Percentiles rank a stretch among this genome's conserved stretches.
phyloP scores from a whole-genome alignment of 106 monocot genomes.

The Triglochin maritima region DNA sequence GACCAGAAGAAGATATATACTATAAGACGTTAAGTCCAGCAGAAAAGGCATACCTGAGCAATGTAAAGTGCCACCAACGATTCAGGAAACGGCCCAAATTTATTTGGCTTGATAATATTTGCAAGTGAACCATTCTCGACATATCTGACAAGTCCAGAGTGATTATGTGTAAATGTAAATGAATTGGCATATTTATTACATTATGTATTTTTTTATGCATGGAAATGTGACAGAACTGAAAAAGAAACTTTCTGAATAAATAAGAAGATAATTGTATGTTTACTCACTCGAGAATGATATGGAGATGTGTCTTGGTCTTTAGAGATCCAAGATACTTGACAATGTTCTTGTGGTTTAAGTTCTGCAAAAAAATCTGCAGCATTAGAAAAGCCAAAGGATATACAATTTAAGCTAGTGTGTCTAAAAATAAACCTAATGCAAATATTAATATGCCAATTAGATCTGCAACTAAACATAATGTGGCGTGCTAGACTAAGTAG shows the following conservation, averaged over 20 bases:
- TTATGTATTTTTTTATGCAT: neutral
- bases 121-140: slow-evolving; percentile 98
- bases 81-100: slow-evolving; percentile 97
- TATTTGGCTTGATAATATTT: slow-evolving; percentile 94
- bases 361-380: slow-evolving; percentile 36
- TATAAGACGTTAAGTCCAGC: neutral
- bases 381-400: neutral
- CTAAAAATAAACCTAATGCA: too few species aligned
- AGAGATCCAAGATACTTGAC: slow-evolving; percentile 95
- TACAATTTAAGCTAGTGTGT: too few species aligned
- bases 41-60: slow-evolving; percentile 45
- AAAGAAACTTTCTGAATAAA: neutral
- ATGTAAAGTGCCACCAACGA: slow-evolving; percentile 90
- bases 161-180: slow-evolving; percentile 3
- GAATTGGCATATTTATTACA: neutral
- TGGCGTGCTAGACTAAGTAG: too few species aligned
- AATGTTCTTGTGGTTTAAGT: slow-evolving; percentile 97
- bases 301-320: slow-evolving; percentile 96
- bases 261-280: neutral
- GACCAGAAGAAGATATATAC: neutral
- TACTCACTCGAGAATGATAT: slow-evolving; percentile 94
- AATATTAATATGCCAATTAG: too few species aligned
- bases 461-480: too few species aligned
- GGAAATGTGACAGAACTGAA: neutral
- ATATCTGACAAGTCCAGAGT: slow-evolving; percentile 37